Evolutionary conservation across 2,329 filamentous ascomycete species (phyloP).

Genomic region (Fusarium haematococcum): DNA sequence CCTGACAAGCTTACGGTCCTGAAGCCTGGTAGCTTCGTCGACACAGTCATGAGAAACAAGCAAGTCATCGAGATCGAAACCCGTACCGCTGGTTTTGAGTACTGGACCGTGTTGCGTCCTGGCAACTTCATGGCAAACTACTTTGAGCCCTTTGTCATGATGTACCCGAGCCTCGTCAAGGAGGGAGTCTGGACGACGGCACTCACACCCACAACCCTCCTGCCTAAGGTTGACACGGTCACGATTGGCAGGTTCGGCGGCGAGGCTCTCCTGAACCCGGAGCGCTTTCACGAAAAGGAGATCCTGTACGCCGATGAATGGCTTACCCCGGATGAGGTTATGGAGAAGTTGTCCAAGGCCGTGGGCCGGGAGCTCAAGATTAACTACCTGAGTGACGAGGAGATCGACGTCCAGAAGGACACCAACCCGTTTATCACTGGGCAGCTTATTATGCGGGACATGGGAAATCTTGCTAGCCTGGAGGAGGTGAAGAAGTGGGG

Average conservation of each 20-base stretch:
- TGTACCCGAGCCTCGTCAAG: slow-evolving; percentile 55
- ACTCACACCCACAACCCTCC: slow-evolving; percentile 46
- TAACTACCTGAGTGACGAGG: slow-evolving; percentile 55
- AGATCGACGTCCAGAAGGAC: slow-evolving; percentile 50
- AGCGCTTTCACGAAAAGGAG: slow-evolving; percentile 53
- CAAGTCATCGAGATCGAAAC: slow-evolving; percentile 55
- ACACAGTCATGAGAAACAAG: slow-evolving; percentile 53
- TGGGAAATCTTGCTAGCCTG: slow-evolving; percentile 52
- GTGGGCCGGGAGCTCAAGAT: slow-evolving; percentile 52
- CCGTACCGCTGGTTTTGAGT: slow-evolving; percentile 50
- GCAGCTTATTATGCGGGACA: slow-evolving; percentile 52
- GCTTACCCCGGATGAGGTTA: slow-evolving; percentile 50
- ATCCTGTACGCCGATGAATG: slow-evolving; percentile 57
- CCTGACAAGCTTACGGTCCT: slow-evolving; percentile 44
- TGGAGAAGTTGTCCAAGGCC: slow-evolving; percentile 50
- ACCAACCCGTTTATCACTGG: slow-evolving; percentile 53
- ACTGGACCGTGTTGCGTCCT: slow-evolving; percentile 63
- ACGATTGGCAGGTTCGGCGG: slow-evolving; percentile 61
- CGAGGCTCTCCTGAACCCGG: slow-evolving; percentile 56
- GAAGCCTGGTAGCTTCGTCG: slow-evolving; percentile 45
- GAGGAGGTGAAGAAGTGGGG: slow-evolving; percentile 51
- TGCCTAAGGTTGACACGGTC: slow-evolving; percentile 59
- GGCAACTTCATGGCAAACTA: slow-evolving; percentile 66
- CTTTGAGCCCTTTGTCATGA: slow-evolving; percentile 53
- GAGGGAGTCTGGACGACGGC: slow-evolving; percentile 54